These are phyloP conservation scores for Xylariales sp. DNA, from an alignment of 2,329 filamentous ascomycete species.

Conservation along the genomic window DNA sequence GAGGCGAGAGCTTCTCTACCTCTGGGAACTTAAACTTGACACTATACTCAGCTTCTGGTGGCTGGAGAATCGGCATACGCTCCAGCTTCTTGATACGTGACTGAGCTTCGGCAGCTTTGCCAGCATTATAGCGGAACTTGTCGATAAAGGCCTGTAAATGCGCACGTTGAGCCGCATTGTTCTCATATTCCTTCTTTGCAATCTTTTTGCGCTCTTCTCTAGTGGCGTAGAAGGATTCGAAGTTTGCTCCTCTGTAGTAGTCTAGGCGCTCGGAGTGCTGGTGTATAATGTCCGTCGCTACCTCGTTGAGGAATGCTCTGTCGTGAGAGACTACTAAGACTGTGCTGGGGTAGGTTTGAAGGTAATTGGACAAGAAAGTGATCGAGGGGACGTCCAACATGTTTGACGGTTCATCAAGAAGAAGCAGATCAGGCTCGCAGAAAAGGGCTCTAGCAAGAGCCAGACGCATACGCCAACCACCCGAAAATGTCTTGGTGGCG, in stretches of 20 bases:
- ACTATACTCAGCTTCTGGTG: conserved; percentile 92
- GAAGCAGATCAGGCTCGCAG: conserved; percentile 93
- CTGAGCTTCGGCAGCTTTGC: conserved; percentile 97
- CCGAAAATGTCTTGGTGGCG: conserved; percentile 97
- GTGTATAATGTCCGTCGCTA: conserved; percentile 99
- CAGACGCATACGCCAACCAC: conserved; percentile 99
- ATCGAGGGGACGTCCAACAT: conserved; percentile 99
- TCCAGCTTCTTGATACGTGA: conserved; percentile 99
- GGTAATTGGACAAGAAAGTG: conserved; percentile 95
- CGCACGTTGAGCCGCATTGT: conserved; percentile 92
- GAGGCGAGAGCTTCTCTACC: conserved; percentile 95
- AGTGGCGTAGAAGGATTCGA: conserved; percentile 96
- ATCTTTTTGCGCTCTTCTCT: conserved; percentile 98
- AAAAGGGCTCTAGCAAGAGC: conserved; percentile 95
- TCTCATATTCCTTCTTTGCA: conserved; percentile 96
- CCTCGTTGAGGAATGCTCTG: conserved; percentile 97
- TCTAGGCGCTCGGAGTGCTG: conserved; percentile 97
- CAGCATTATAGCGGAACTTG: conserved; percentile 99
- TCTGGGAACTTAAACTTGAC: conserved; percentile 98
- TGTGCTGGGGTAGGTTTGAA: conserved; percentile 93
- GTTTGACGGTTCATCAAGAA: conserved; percentile 99
- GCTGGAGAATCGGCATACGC: conserved; percentile 90
- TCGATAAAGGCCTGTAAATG: conserved; percentile 99
- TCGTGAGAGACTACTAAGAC: conserved; percentile 98
- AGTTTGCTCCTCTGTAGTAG: conserved; percentile 98